Evolutionary conservation across 2,329 filamentous ascomycete genomes (phyloP).

Genomic region (Lachnellula occidentalis): DNA sequence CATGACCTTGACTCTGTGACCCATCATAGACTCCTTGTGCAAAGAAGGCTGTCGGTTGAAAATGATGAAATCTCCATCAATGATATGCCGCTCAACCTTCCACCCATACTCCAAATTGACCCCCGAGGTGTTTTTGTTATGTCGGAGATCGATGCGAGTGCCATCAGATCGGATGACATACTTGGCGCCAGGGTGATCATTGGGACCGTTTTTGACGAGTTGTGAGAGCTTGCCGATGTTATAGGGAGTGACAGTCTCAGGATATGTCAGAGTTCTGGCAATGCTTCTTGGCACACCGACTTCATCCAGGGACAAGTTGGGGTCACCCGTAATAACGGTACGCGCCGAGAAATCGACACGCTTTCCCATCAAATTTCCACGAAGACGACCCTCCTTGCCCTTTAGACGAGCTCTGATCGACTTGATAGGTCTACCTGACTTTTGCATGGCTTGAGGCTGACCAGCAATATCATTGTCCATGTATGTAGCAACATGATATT

Average conservation of each 20-base stretch:
- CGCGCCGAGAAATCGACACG: slow-evolving; percentile 97
- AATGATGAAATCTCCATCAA: slow-evolving; percentile 91
- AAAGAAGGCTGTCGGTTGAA: slow-evolving; percentile 98
- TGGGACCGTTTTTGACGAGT: slow-evolving; percentile 69
- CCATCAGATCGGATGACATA: slow-evolving; percentile 61
- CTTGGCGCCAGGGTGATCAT: slow-evolving; percentile 83
- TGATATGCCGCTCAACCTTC: slow-evolving; percentile 85
- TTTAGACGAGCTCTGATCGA: slow-evolving; percentile 90
- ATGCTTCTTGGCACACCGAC: slow-evolving; percentile 90
- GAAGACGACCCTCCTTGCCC: slow-evolving; percentile 94
- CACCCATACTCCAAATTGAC: slow-evolving; percentile 66
- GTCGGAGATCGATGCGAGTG: slow-evolving; percentile 87
- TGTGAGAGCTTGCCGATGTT: slow-evolving; percentile 78
- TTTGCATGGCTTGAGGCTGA: slow-evolving; percentile 77
- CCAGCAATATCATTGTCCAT: slow-evolving; percentile 96
- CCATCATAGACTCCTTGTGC: slow-evolving; percentile 98
- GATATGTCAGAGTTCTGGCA: slow-evolving; percentile 95
- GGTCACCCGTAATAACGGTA: slow-evolving; percentile 96
- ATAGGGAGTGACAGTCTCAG: slow-evolving; percentile 77
- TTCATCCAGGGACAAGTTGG: slow-evolving; percentile 87
- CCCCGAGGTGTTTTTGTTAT: slow-evolving; percentile 75
- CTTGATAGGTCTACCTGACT: slow-evolving; percentile 92
- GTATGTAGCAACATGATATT: slow-evolving; percentile 93
- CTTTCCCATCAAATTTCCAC: slow-evolving; percentile 94
- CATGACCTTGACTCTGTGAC: slow-evolving; percentile 86